Conservation (phyloP, 257 asterid genomes). For the Misopates orontium region DNA sequence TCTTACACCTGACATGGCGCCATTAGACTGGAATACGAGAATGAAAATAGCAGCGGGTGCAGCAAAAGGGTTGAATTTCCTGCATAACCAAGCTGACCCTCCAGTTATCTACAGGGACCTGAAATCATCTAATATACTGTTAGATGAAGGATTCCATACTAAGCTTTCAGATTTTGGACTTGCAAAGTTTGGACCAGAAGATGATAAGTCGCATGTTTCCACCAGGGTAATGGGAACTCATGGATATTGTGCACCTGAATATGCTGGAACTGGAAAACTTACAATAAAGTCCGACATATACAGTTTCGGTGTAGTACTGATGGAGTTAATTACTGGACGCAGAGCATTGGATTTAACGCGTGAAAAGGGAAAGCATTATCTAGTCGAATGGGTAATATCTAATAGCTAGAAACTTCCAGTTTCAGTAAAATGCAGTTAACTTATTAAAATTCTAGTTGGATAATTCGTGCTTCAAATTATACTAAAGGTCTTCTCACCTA, state of each 20-base stretch:
- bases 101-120: conserved; percentile 19
- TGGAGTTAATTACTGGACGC: conserved; percentile 21
- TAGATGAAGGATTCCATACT: conserved; percentile 1
- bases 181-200: background rate
- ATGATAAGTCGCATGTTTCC: background rate
- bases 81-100: conserved; percentile 16
- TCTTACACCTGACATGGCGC: conserved; percentile 14
- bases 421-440: too few species aligned
- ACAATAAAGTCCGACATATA: conserved; percentile 1
- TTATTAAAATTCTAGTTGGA: background rate
- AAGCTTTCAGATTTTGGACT: conserved; percentile 21
- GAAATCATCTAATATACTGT: conserved; percentile 7
- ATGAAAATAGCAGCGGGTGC: conserved; percentile 14
- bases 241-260: conserved; percentile 24
- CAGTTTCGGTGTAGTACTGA: conserved; percentile 21
- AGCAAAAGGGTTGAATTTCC: conserved; percentile 17
- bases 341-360: conserved; percentile 18
- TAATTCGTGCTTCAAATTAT: background rate
- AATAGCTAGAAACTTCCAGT: background rate
- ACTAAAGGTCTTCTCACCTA: background rate
- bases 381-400: conserved; percentile 39
- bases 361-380: background rate
- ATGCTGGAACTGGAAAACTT: conserved; percentile 2
- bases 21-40: conserved; percentile 22
- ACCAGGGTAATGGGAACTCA: conserved; percentile 8